phyloP scores from a whole-genome alignment of 306 rosid species.

The Lathyrus aphaca region DNA sequence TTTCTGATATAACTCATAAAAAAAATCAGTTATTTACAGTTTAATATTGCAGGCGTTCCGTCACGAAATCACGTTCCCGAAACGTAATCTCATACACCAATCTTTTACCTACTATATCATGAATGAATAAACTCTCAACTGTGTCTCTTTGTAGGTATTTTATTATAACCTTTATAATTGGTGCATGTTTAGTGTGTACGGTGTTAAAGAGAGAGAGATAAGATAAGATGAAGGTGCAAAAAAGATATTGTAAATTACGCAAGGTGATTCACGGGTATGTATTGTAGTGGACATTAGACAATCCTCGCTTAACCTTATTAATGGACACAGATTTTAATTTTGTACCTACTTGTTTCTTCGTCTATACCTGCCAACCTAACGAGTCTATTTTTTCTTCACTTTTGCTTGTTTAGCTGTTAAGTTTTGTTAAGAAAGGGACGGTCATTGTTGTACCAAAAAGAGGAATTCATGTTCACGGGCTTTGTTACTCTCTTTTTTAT shows the following conservation, averaged over 20 bases:
- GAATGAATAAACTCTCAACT: conserved; percentile 29
- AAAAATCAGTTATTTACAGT: neutral
- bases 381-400: neutral
- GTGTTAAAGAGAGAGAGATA: conserved; percentile 13
- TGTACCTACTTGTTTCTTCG: conserved; percentile 9
- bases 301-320: conserved; percentile 22
- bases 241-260: conserved; percentile 29
- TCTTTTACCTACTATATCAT: conserved; percentile 43
- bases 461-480: conserved; percentile 44
- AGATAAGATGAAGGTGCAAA: conserved; percentile 15
- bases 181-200: neutral
- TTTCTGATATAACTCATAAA: neutral
- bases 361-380: conserved; percentile 41
- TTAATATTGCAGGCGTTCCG: conserved; percentile 19
- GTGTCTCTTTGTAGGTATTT: conserved; percentile 6
- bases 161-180: neutral
- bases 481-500: neutral
- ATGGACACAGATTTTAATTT: conserved; percentile 24
- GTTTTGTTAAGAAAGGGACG: neutral
- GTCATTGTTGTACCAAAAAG: conserved; percentile 24
- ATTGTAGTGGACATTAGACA: conserved; percentile 33
- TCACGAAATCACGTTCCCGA: conserved; percentile 24
- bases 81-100: conserved; percentile 37
- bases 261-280: conserved; percentile 52
- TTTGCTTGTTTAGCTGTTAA: neutral